Evolutionary conservation across 139 green algal genomes (phyloP), one percentile per base, ranked within the genome.

Genomic region (Monoraphidium neglectum): DNA sequence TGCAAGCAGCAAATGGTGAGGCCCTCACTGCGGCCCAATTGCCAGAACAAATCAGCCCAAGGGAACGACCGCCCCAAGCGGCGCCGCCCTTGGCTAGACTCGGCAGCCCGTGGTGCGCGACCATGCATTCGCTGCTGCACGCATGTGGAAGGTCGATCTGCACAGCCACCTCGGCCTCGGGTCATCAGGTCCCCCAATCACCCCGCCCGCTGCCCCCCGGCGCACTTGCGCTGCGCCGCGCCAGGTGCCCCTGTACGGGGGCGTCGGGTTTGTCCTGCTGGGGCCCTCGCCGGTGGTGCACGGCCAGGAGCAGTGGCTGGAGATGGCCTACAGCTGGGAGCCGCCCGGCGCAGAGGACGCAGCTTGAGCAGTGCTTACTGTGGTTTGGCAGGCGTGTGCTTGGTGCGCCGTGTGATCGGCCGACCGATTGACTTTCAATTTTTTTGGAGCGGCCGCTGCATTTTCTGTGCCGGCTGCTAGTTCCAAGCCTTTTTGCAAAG

Each of bases 251-350:
- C 75, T 86, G 59, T 82, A 83, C 67, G 43, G 69, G 46, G 56
- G 60, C 36, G 81, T 78, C 4, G 88, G 88, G 4, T 92, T 90
- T 59, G 24, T 26, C 28, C 38, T 86, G 12, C 26, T 87, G 1
- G 89, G 89, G 3, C 76, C 72, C 12, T 86, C 73, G 1, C 26
- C 67, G n/a, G 86, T 94, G 16, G 78, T 86, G 68, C 89, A 92
- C 67, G 89, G 89, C 6, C 51, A 76, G 40, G 82, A 92, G 46
- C 67, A 57, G 10, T 94, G 89, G 89, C 82, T 78, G 43, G 87
- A 92, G 40, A 82, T 89, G 74, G 54, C 21, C 30, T 47, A 82
- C 43, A 12, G 43, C 43, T 8, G 8, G 43, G 43, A 51, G 8
- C 8, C 8, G 43, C 8, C 8, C 43, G 43, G 43, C 43, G 43